phyloP scores from a whole-genome alignment of 441 rosid species.

The Corymbia calophylla region DNA sequence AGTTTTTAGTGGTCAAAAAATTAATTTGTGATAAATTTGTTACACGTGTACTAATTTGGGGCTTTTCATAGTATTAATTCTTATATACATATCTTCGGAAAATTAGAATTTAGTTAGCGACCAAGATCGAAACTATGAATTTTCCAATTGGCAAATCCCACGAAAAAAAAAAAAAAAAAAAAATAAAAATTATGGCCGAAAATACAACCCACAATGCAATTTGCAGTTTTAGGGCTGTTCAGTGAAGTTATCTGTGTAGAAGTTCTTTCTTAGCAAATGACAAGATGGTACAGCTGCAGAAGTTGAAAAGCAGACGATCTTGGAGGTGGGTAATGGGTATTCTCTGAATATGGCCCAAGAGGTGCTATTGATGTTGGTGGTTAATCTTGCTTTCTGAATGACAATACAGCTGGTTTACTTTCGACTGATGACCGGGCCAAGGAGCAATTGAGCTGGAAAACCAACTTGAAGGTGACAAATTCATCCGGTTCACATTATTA shows the following conservation, averaged over 20 bases:
- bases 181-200: not conserved
- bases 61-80: too few relatives aligned
- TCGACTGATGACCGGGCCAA: not conserved
- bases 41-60: too few relatives aligned
- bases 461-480: not conserved
- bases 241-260: not conserved
- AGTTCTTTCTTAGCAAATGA: not conserved
- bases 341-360: not conserved
- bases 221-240: not conserved
- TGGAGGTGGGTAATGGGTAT: not conserved
- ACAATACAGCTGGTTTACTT: not conserved
- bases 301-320: not conserved
- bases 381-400: not conserved
- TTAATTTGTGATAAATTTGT: too few relatives aligned
- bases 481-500: not conserved
- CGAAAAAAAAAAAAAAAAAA: not conserved
- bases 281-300: not conserved
- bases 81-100: not conserved
- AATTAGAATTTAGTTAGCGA: not conserved
- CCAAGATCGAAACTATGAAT: not conserved
- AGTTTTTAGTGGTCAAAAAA: too few relatives aligned
- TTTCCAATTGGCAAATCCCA: not conserved
- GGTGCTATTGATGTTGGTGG: not conserved
- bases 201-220: not conserved
- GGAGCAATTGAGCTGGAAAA: not conserved